Conservation (phyloP, 306 rosid species). For the Trichosanthes cucumerina region DNA sequence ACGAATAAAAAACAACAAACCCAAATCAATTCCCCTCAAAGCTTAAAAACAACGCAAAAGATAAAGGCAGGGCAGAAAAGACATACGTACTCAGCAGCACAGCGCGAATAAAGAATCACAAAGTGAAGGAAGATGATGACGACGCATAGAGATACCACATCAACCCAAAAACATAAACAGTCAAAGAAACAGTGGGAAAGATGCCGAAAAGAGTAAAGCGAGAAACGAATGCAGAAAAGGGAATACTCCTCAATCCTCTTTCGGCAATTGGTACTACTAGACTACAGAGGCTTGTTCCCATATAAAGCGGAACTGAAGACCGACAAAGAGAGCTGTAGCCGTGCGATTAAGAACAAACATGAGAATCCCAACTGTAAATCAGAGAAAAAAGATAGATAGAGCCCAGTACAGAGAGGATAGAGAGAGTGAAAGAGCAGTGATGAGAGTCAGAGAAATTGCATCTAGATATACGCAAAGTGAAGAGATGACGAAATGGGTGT, state of each 20-base stretch:
- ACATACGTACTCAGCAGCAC: background rate
- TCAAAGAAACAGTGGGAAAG: background rate
- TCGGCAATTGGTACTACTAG: background rate
- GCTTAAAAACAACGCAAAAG: slow-evolving; percentile 1
- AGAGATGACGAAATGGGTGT: background rate
- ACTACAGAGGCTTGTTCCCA: slow-evolving; percentile 32
- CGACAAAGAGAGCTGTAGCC: slow-evolving; percentile 33
- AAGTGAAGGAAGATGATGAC: background rate
- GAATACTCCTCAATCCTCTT: background rate
- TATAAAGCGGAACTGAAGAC: slow-evolving; percentile 31
- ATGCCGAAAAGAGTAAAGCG: background rate
- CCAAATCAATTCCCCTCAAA: background rate
- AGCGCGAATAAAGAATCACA: slow-evolving; percentile 1
- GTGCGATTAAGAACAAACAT: slow-evolving; percentile 41
- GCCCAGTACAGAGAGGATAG: background rate
- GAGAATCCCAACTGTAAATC: slow-evolving; percentile 45
- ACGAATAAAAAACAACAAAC: background rate
- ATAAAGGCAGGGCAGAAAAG: background rate
- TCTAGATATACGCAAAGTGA: background rate
- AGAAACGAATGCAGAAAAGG: slow-evolving; percentile 8
- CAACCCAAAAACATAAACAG: background rate
- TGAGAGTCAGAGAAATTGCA: slow-evolving; percentile 14
- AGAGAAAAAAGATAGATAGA: slow-evolving; percentile 8
- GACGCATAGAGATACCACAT: background rate
- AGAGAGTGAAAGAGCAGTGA: background rate